Percentiles rank a stretch among this genome's conserved stretches.
These are phyloP conservation scores for Pleodorina starrii DNA, from an alignment of 139 green algal genomes.

Conservation along the genomic window DNA sequence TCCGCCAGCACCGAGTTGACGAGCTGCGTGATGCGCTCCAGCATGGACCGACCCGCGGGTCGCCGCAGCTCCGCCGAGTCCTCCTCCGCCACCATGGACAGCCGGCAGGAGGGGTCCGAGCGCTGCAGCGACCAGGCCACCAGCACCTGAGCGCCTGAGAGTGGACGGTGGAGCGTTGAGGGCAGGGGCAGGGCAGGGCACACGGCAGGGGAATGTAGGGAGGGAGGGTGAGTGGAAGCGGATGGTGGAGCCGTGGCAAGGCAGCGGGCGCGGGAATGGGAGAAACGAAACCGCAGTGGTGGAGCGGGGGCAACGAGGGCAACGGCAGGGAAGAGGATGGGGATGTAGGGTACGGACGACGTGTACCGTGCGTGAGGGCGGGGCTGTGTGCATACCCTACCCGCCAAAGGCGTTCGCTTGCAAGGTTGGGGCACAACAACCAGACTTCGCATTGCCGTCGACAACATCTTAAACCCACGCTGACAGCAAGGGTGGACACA, in stretches of 20 bases:
- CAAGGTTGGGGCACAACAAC: too few species aligned
- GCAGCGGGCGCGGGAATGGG: too few species aligned
- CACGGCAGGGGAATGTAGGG: not conserved
- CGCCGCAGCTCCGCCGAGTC: slow-evolving; percentile 77
- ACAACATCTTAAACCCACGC: too few species aligned
- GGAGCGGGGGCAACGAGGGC: too few species aligned
- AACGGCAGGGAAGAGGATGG: not conserved
- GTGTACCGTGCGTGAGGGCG: too few species aligned
- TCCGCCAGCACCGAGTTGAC: slow-evolving; percentile 81
- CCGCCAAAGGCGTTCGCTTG: too few species aligned
- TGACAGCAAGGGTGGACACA: too few species aligned
- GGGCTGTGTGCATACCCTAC: too few species aligned
- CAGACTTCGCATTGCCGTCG: too few species aligned
- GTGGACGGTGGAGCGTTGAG: too few species aligned
- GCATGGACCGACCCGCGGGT: slow-evolving; percentile 74
- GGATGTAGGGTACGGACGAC: too few species aligned
- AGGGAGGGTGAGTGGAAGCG: not conserved
- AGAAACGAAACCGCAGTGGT: too few species aligned
- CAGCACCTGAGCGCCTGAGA: slow-evolving; percentile 88
- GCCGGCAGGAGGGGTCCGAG: slow-evolving; percentile 46
- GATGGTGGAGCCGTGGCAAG: not conserved
- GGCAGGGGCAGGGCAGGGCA: not conserved
- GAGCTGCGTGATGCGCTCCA: slow-evolving; percentile 88
- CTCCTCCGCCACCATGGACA: slow-evolving; percentile 96
- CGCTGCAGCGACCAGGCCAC: slow-evolving; percentile 89